phyloP scores from a whole-genome alignment of 176 grass and related monocot genomes.

The Oryza brachyantha region DNA sequence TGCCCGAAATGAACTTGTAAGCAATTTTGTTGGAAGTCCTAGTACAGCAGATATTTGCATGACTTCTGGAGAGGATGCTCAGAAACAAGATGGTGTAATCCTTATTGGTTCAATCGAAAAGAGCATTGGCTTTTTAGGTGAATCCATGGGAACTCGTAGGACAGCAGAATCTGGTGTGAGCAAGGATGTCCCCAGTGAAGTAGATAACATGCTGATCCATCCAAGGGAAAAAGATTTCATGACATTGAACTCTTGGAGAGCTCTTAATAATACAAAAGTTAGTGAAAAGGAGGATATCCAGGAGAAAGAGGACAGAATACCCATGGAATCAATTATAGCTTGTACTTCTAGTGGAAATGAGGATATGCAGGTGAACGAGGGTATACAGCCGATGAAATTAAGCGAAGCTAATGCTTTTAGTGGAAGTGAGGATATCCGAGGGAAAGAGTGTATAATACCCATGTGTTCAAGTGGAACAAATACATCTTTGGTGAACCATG shows the following conservation, averaged over 20 bases:
- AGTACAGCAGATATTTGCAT: not conserved
- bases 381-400: conserved; percentile 5
- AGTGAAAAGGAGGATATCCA: conserved; percentile 19
- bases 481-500: not conserved
- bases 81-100: conserved; percentile 24
- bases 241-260: not conserved
- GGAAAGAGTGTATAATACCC: not conserved
- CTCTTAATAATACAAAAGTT: not conserved
- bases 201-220: conserved; percentile 11
- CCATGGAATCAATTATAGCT: conserved; percentile 19
- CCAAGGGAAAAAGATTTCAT: not conserved
- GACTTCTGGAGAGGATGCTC: not conserved
- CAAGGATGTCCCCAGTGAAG: conserved; percentile 13
- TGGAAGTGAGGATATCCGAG: conserved; percentile 1
- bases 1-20: not conserved
- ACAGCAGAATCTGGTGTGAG: conserved; percentile 4
- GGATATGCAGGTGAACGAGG: conserved; percentile 19
- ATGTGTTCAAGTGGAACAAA: not conserved
- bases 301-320: conserved; percentile 18
- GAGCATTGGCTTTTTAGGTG: conserved; percentile 24
- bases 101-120: conserved; percentile 22
- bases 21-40: not conserved
- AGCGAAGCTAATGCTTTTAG: not conserved
- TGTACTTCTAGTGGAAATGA: conserved; percentile 7
- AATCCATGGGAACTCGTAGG: conserved; percentile 3